Percentiles rank a stretch among this genome's conserved stretches.
Evolutionary conservation across 805 yeast genomes (phyloP).

Genomic region (Candida hungchunana): DNA sequence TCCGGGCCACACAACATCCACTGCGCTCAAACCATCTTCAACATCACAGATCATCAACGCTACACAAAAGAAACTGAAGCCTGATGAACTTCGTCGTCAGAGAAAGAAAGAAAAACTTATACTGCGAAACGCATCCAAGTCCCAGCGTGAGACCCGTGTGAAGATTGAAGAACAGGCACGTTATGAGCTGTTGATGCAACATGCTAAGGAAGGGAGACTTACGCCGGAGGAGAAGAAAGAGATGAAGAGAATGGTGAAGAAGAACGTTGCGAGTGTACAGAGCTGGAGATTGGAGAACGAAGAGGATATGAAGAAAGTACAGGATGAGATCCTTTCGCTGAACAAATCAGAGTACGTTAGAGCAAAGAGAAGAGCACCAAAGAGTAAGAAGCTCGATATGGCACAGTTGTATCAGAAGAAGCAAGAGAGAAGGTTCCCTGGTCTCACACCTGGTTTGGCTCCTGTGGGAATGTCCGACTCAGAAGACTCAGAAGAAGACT

Average conservation of each 20-base stretch:
- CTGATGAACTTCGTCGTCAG: slow-evolving; percentile 31
- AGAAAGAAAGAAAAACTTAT: slow-evolving; percentile 32
- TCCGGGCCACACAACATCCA: slow-evolving; percentile 31
- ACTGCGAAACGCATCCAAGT: slow-evolving; percentile 25
- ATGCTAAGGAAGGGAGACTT: slow-evolving; percentile 28
- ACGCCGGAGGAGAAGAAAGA: slow-evolving; percentile 32
- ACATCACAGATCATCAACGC: slow-evolving; percentile 37
- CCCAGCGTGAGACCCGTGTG: slow-evolving; percentile 20
- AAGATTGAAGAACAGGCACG: slow-evolving; percentile 30
- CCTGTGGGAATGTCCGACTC: slow-evolving; percentile 69
- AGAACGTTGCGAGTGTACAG: slow-evolving; percentile 34
- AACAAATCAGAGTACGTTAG: slow-evolving; percentile 33
- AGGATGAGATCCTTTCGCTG: slow-evolving; percentile 39
- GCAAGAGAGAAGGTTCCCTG: slow-evolving; percentile 39
- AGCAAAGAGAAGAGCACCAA: slow-evolving; percentile 23
- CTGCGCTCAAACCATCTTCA: slow-evolving; percentile 22
- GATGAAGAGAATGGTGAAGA: slow-evolving; percentile 31
- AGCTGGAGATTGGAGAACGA: slow-evolving; percentile 39
- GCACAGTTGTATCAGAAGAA: slow-evolving; percentile 30
- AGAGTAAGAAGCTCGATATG: slow-evolving; percentile 21
- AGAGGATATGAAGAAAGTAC: slow-evolving; percentile 40
- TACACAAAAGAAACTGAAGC: slow-evolving; percentile 31
- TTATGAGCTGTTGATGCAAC: slow-evolving; percentile 31
- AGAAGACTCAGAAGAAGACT: slow-evolving; percentile 33
- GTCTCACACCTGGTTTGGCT: slow-evolving; percentile 82